These are phyloP conservation scores for Talaromyces sp. DNA, from an alignment of 2,329 filamentous ascomycete genomes.

Conservation along the genomic window DNA sequence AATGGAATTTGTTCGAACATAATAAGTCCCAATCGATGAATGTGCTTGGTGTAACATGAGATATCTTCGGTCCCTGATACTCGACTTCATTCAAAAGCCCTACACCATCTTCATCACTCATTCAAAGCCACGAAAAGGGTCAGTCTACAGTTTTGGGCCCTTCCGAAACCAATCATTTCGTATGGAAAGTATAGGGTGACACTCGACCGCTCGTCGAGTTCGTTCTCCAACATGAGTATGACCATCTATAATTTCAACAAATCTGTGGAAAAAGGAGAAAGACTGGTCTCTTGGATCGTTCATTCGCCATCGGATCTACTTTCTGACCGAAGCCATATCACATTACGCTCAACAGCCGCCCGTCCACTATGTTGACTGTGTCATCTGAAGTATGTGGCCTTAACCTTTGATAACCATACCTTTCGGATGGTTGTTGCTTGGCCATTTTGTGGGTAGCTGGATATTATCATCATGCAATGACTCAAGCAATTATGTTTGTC, in stretches of 20 bases:
- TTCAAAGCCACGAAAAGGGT: neutral
- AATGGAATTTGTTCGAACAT: neutral
- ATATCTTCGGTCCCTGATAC: neutral
- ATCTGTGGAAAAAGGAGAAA: neutral
- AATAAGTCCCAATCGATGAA: neutral
- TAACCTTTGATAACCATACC: neutral
- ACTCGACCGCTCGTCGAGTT: neutral
- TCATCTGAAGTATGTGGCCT: neutral
- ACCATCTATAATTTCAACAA: neutral
- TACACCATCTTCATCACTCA: neutral
- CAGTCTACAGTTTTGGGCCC: neutral
- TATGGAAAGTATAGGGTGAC: neutral
- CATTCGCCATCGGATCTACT: neutral
- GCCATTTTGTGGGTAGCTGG: neutral
- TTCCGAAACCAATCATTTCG: neutral
- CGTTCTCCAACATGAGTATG: neutral
- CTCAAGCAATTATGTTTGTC: neutral
- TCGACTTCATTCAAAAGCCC: neutral
- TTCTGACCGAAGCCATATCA: neutral
- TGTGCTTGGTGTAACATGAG: neutral
- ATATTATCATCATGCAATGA: neutral
- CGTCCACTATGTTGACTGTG: neutral
- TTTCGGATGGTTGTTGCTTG: neutral
- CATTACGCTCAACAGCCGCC: neutral
- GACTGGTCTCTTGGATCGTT: neutral